Base-by-base conservation (phyloP, 2,329 filamentous ascomycete genomes). In the Ophiocordyceps camponoti-floridani region DNA sequence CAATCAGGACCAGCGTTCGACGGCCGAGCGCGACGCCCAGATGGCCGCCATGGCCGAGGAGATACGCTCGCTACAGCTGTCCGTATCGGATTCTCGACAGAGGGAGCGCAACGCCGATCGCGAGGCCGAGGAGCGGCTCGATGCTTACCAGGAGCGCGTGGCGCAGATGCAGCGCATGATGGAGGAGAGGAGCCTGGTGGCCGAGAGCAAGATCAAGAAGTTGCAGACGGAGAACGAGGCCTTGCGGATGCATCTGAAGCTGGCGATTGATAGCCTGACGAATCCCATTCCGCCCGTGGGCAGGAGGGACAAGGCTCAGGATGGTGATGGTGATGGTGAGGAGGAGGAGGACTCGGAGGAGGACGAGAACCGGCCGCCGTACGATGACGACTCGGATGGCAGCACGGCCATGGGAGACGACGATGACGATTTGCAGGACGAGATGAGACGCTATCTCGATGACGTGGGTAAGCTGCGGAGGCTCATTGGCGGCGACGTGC, bases 11-110 rank as follows among this genome's bases (percentile, higher is more conserved):
- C 83, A 87, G 54, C 81, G 95, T 52, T 89, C 84, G 10, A 82
- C 86, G 13, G 91, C 89, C 1, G 85, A 96, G 64, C 80, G 93
- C 51, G 91, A 98, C 62, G 87, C 86, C 4, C 86, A 96, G 62
- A 94, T 98, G 54, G 70, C 77, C 1, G 84, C 87, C 56, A 96
- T 98, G 91, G 82, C 86, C 10, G 89, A 94, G 56, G 91, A 93
- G 52, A 98, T 98, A 52, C 84, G 87, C 18, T 65, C 72, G 27
- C 70, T 98, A 44, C 89, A 96, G 60, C 72, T 94, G 49, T 85
- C 68, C 9, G 76, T 82, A 23, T 75, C 73, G 10, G 76, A 84
- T 55, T 75, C 69, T 43, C 66, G 69, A 49, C 76, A 70, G 53
- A 76, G 72, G 44, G 85, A 91, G 62, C 81, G 84, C 58, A 84